Evolutionary conservation across 2,329 filamentous ascomycete genomes (phyloP), one percentile per base, ranked within the genome.

Genomic region (Chaetomium olivaceum): DNA sequence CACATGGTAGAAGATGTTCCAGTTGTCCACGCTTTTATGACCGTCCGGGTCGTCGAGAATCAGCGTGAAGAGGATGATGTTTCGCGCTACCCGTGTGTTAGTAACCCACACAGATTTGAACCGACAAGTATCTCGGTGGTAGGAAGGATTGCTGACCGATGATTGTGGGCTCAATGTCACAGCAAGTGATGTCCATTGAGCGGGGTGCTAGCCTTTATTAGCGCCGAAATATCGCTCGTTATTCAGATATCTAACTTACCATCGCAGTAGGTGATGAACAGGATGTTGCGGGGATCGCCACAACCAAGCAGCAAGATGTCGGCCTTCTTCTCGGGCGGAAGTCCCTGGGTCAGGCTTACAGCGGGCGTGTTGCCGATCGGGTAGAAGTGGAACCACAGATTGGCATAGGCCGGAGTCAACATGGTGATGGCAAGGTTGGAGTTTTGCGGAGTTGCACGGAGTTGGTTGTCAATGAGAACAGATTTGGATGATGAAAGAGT

Each of bases 1-100:
- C 3, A 84, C 68, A 69, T 87, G 80, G 71, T 86, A 86, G 73
- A 85, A 88, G 39, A 84, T 74, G 65, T 83, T 78, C 84, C 84
- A 87, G 11, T 82, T 73, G 3, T 69, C 58, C 3, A 77, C 72
- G 7, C 73, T 67, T 14, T 48, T 16, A n/a, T 60, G 29, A n/a
- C 54, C 54, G 46, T 74, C 67, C n/a, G 76, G 71, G 19, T 62
- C 58, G 23, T 84, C 82, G 11, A 83, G 54, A 36, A 87, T 74
- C 1, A 87, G 72, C 0, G 81, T 81, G 29, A 85, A 74, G 0
- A 87, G 74, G 3, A 87, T 67, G 36, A 83, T 73, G 70, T 88
- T 87, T 5, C 85, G 81, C 39, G 83, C 85, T 87, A 55, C 4
- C 14, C 62, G 63, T 58, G 23, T 55, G 62, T 64, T 60, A 69